A percentile compares a stretch with the other conserved stretches of the same genome.
Conservation (phyloP, 805 yeast species). For the Myxozyma lipomycoides region DNA sequence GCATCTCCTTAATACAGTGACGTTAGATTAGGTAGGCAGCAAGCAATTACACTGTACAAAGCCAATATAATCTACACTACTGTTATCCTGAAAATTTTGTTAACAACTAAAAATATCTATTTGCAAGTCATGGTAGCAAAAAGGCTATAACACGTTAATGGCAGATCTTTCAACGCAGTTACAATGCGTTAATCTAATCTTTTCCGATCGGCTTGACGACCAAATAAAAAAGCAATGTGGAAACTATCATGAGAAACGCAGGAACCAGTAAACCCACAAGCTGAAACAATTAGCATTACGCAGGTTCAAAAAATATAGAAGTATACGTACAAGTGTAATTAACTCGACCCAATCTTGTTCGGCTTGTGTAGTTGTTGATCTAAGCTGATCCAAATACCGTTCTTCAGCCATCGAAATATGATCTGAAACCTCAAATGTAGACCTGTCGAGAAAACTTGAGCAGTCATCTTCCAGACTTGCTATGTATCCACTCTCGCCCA, state of each 20-base stretch:
- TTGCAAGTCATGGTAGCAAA: too few species aligned
- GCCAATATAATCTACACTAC: not conserved
- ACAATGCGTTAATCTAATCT: not conserved
- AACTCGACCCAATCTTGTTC: not conserved
- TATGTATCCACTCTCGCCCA: conserved; percentile 1
- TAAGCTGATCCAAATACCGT: not conserved
- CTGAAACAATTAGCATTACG: not conserved
- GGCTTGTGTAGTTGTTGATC: not conserved
- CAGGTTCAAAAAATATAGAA: not conserved
- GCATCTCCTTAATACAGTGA: too few species aligned
- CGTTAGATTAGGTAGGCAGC: too few species aligned
- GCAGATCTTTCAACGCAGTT: not conserved
- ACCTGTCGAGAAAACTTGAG: not conserved
- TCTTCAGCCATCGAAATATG: not conserved
- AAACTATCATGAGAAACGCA: not conserved
- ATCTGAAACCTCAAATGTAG: not conserved
- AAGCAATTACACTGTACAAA: not conserved
- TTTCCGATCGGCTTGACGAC: not conserved
- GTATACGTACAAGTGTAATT: not conserved
- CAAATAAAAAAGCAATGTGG: not conserved
- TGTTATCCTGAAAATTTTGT: not conserved
- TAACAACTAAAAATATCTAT: not conserved
- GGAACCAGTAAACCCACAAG: not conserved
- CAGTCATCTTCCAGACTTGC: not conserved
- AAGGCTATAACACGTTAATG: not conserved